Evolutionary conservation across 2,329 filamentous ascomycete genomes (phyloP).

Genomic region (Xylariales sp.): DNA sequence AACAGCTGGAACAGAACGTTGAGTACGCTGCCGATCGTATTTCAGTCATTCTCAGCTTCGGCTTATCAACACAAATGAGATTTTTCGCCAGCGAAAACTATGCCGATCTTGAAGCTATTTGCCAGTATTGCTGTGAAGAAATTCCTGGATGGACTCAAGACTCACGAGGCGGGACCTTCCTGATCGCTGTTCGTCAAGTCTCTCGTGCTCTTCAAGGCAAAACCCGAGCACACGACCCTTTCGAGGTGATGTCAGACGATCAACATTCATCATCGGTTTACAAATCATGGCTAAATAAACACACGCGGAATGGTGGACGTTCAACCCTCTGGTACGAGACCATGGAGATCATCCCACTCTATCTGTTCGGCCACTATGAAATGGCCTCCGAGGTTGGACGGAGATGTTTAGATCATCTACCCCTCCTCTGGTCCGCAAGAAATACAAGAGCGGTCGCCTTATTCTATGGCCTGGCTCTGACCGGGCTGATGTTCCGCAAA

Average conservation of each 20-base stretch:
- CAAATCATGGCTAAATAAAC: constrained; percentile 52
- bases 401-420: constrained; percentile 39
- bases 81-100: constrained; percentile 68
- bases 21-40: constrained; percentile 68
- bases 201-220: constrained; percentile 71
- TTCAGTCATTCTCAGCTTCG: constrained; percentile 67
- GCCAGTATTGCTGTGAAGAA: constrained; percentile 69
- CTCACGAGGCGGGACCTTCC: constrained; percentile 64
- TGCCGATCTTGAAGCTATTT: constrained; percentile 65
- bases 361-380: constrained; percentile 59
- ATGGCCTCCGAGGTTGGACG: constrained; percentile 54
- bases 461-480: constrained; percentile 56
- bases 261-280: constrained; percentile 56
- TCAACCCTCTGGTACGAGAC: constrained; percentile 66
- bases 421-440: constrained; percentile 54
- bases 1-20: constrained; percentile 59
- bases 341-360: constrained; percentile 58
- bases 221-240: constrained; percentile 47
- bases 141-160: constrained; percentile 69
- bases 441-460: constrained; percentile 54
- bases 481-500: constrained; percentile 45
- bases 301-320: constrained; percentile 55
- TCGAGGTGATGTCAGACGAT: constrained; percentile 62
- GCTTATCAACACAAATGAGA: constrained; percentile 60
- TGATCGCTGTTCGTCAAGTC: constrained; percentile 63